Evolutionary conservation across 345 rosid genomes (phyloP).

Genomic region (Bruguiera parviflora): DNA sequence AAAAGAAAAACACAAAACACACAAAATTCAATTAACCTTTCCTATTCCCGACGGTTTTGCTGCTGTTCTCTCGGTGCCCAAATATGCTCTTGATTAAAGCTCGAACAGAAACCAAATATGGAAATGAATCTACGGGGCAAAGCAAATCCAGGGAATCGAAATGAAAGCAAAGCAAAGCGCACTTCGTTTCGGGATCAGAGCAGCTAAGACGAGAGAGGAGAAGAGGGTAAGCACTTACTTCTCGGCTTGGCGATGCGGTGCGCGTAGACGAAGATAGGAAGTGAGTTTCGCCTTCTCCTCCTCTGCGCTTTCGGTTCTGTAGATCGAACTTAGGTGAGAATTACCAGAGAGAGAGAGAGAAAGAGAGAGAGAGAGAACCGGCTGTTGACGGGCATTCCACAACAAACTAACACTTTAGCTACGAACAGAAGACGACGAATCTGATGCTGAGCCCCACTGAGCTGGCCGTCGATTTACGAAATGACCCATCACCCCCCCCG

Average conservation of each 20-base stretch:
- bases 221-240: slow-evolving; percentile 4
- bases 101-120: background rate
- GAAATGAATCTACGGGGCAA: background rate
- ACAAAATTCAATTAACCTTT: background rate
- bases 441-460: no score
- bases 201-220: slow-evolving; percentile 1
- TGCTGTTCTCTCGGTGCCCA: slow-evolving; percentile 1
- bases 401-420: no score
- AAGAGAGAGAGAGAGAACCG: background rate
- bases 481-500: no score
- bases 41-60: background rate
- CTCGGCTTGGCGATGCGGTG: background rate
- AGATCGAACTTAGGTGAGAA: background rate
- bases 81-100: slow-evolving; percentile 4
- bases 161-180: slow-evolving; percentile 2
- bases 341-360: background rate
- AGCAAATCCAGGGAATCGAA: slow-evolving; percentile 1
- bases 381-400: background rate
- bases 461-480: no score
- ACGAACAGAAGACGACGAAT: no score
- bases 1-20: background rate
- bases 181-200: slow-evolving; percentile 5
- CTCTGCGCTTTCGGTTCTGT: background rate
- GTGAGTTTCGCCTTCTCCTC: background rate
- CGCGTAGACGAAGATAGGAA: background rate